Evolutionary conservation across 202 grass and related monocot genomes (phyloP).

Genomic region (Sporobolus alterniflorus): DNA sequence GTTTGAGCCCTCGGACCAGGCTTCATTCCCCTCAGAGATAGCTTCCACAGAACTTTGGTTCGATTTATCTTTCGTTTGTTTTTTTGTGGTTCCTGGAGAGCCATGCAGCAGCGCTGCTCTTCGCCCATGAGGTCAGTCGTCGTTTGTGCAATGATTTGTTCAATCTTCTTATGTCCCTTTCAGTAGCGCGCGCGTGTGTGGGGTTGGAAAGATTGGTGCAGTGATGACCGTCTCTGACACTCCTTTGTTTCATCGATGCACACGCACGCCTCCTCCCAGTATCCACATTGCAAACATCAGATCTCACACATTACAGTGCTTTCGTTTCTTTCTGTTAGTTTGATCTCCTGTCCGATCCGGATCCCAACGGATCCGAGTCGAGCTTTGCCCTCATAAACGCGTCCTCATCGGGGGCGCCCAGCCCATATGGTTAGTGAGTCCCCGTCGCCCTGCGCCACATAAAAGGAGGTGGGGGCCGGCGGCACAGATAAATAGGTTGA

Average conservation of each 20-base stretch:
- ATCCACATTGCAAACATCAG: background rate
- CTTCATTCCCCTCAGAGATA: conserved; percentile 94
- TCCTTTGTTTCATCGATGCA: background rate
- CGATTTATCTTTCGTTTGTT: background rate
- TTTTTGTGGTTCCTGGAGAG: background rate
- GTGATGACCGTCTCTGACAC: conserved; percentile 43
- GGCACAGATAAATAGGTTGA: no score
- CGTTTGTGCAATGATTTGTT: background rate
- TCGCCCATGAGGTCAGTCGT: background rate
- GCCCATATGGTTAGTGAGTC: no score
- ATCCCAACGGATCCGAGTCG: no score
- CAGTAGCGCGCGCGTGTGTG: background rate
- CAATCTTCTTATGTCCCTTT: conserved; percentile 8
- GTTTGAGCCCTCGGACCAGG: conserved; percentile 77
- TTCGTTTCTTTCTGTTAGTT: no score
- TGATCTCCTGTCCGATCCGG: no score
- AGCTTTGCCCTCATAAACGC: no score
- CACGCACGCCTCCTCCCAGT: background rate
- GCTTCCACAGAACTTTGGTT: no score
- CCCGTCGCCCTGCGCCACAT: no score
- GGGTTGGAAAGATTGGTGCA: conserved; percentile 43
- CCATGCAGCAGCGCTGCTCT: background rate
- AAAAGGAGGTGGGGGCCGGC: no score
- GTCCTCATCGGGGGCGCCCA: no score
- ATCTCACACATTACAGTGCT: no score